Evolutionary conservation across 176 grass and related monocot genomes (phyloP).

Genomic region (Carex scoparia): DNA sequence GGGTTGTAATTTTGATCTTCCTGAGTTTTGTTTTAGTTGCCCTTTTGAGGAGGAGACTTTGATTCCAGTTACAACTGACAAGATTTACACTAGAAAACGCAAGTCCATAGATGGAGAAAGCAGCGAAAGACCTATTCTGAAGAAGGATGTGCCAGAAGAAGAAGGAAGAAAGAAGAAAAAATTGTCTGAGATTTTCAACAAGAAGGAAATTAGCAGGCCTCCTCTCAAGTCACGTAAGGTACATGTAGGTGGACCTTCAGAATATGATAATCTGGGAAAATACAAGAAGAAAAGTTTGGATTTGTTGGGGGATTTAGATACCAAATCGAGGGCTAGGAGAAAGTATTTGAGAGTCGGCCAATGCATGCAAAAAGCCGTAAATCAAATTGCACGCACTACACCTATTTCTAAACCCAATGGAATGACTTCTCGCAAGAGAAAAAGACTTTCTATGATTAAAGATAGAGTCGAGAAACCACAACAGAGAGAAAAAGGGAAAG

Average conservation of each 20-base stretch:
- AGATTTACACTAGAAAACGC: slow-evolving; percentile 3
- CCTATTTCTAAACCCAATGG: slow-evolving; percentile 1
- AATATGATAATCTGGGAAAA: slow-evolving; percentile 1
- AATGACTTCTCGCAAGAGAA: slow-evolving; percentile 23
- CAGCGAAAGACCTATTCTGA: neutral
- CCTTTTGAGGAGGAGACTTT: slow-evolving; percentile 12
- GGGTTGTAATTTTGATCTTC: slow-evolving; percentile 34
- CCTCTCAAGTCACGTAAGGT: neutral
- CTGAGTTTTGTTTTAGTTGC: slow-evolving; percentile 28
- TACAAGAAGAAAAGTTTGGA: slow-evolving; percentile 61
- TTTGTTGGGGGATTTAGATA: slow-evolving; percentile 38
- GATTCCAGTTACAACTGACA: neutral
- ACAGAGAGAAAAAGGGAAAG: neutral
- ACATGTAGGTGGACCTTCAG: slow-evolving; percentile 5
- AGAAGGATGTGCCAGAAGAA: neutral
- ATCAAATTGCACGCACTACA: slow-evolving; percentile 26
- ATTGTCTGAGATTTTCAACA: slow-evolving; percentile 15
- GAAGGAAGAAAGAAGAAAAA: slow-evolving; percentile 23
- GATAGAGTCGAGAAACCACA: neutral
- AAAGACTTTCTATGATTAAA: slow-evolving; percentile 17
- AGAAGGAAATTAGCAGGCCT: neutral
- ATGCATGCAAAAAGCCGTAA: slow-evolving; percentile 40
- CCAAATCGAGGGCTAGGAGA: slow-evolving; percentile 10
- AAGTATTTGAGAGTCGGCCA: slow-evolving; percentile 43
- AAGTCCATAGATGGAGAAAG: neutral